Evolutionary conservation across 169 alveolate species (phyloP).

Genomic region (Perkinsus marinus): DNA sequence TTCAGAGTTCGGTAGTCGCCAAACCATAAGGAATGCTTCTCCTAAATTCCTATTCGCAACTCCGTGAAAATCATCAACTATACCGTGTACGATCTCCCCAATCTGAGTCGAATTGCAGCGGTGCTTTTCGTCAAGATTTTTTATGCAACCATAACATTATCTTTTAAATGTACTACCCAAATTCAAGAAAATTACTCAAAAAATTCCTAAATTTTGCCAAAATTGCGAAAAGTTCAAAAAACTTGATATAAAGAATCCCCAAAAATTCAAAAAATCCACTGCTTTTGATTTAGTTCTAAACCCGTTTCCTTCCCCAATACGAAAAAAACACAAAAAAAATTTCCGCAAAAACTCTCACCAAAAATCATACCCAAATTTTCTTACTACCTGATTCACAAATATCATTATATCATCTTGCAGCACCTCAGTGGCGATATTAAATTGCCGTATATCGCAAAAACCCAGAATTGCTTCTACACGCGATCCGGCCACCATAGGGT

Average conservation of each 20-base stretch:
- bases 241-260: no score
- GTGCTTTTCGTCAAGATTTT: no score
- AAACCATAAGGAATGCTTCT: slow-evolving; percentile 84
- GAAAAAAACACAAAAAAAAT: no score
- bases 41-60: slow-evolving; percentile 90
- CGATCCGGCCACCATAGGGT: slow-evolving; percentile 47
- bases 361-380: background rate
- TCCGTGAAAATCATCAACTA: slow-evolving; percentile 78
- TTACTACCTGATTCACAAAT: slow-evolving; percentile 75
- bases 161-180: no score
- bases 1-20: slow-evolving; percentile 55
- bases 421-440: slow-evolving; percentile 83
- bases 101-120: background rate
- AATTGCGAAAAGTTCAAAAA: no score
- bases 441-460: slow-evolving; percentile 81
- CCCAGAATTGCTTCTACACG: slow-evolving; percentile 73
- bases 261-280: no score
- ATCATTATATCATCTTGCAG: slow-evolving; percentile 72
- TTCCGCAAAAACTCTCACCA: background rate
- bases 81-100: slow-evolving; percentile 84
- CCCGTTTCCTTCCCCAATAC: no score
- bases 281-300: no score
- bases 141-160: no score
- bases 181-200: no score
- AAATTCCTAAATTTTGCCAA: no score